phyloP scores from a whole-genome alignment of 2,329 filamentous ascomycete genomes.

The Aspergillus quadrilineatus region DNA sequence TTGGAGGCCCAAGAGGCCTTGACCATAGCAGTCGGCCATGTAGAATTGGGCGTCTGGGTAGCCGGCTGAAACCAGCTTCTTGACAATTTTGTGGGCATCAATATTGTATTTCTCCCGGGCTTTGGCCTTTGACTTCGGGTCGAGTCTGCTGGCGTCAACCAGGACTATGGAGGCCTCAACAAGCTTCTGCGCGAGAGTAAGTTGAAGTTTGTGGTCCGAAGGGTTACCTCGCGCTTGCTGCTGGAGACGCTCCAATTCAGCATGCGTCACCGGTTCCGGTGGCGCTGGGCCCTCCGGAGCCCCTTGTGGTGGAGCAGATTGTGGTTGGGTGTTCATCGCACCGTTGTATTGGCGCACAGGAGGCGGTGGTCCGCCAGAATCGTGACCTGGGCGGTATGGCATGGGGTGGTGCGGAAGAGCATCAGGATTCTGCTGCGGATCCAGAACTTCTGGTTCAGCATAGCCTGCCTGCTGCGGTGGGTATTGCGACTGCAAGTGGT shows the following conservation, averaged over 20 bases:
- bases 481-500: conserved; percentile 19
- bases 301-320: conserved; percentile 33
- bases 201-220: conserved; percentile 67
- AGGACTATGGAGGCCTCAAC: conserved; percentile 81
- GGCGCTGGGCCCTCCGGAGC: conserved; percentile 17
- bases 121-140: conserved; percentile 61
- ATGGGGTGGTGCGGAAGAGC: conserved; percentile 56
- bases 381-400: conserved; percentile 55
- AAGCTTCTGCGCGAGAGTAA: conserved; percentile 76
- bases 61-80: conserved; percentile 73
- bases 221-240: conserved; percentile 69
- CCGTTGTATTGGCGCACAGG: conserved; percentile 55
- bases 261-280: conserved; percentile 65
- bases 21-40: conserved; percentile 83
- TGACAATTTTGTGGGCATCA: conserved; percentile 87
- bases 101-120: conserved; percentile 77
- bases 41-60: conserved; percentile 91
- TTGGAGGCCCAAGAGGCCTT: conserved; percentile 74
- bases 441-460: conserved; percentile 15
- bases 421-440: conserved; percentile 51
- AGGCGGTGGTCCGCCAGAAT: conserved; percentile 46
- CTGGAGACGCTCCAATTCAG: conserved; percentile 75
- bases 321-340: conserved; percentile 27
- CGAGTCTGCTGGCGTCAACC: conserved; percentile 69
- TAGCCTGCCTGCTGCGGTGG: conserved; percentile 9